Evolutionary conservation across 2,329 filamentous ascomycete species (phyloP).

Genomic region (Ascocoryne sarcoides): DNA sequence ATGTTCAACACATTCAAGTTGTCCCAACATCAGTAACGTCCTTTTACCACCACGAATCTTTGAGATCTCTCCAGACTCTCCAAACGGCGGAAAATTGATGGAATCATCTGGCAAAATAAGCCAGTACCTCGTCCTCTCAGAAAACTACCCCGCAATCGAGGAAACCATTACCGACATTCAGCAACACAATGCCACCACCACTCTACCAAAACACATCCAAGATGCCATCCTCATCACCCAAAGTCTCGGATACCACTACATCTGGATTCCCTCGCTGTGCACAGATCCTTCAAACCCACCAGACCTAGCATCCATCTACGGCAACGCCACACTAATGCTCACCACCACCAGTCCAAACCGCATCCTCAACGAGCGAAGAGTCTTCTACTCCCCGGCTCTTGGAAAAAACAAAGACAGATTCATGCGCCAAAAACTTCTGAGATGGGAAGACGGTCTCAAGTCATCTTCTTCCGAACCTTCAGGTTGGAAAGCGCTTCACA

Average conservation of each 20-base stretch:
- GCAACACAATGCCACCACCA: not conserved
- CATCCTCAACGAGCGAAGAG: not conserved
- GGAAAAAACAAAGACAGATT: no score
- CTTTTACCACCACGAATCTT: slow-evolving; percentile 5
- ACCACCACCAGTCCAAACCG: not conserved
- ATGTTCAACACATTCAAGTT: no score
- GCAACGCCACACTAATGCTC: slow-evolving; percentile 5
- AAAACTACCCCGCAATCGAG: no score
- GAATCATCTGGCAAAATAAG: slow-evolving; percentile 2
- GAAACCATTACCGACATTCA: no score
- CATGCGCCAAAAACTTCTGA: no score
- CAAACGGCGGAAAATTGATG: not conserved
- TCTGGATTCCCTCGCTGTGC: slow-evolving; percentile 10
- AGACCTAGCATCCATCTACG: not conserved
- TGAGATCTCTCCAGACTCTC: slow-evolving; percentile 3
- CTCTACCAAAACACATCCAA: slow-evolving; percentile 2
- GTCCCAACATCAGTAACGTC: not conserved
- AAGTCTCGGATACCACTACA: slow-evolving; percentile 4
- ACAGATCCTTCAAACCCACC: slow-evolving; percentile 1
- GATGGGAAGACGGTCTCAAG: no score
- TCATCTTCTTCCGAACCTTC: no score
- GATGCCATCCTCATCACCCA: slow-evolving; percentile 5
- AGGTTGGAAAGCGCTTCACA: no score
- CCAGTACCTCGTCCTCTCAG: slow-evolving; percentile 2
- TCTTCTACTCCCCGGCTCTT: slow-evolving; percentile 5